These are phyloP conservation scores for Hyaloscypha finlandica DNA, from an alignment of 495 filamentous ascomycete species.

Conservation along the genomic window DNA sequence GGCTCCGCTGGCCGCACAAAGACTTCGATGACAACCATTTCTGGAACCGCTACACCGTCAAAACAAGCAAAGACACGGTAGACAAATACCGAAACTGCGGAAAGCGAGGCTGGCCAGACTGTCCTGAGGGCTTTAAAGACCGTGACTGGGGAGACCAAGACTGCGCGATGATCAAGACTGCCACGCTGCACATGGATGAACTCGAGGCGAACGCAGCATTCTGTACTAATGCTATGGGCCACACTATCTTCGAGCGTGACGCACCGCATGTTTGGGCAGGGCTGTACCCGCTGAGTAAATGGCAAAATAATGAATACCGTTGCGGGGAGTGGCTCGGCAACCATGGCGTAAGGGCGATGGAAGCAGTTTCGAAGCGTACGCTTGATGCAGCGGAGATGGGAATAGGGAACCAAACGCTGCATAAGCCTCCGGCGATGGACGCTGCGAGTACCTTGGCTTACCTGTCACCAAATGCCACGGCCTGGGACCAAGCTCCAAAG, in stretches of 20 bases:
- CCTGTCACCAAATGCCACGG: too few relatives aligned
- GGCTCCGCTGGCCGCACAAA: slow-evolving; percentile 1
- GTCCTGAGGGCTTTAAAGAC: background rate
- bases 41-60: too few relatives aligned
- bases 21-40: background rate
- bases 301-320: background rate
- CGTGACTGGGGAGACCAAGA: background rate
- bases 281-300: too few relatives aligned
- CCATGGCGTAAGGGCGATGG: background rate
- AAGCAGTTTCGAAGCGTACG: background rate
- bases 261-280: too few relatives aligned
- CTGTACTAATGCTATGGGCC: background rate
- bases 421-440: too few relatives aligned
- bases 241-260: background rate
- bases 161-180: background rate
- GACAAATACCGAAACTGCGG: background rate
- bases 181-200: background rate
- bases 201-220: background rate
- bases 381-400: background rate
- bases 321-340: background rate
- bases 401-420: too few relatives aligned
- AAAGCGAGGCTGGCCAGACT: background rate
- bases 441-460: too few relatives aligned
- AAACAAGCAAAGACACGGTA: too few relatives aligned
- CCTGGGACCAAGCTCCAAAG: too few relatives aligned